Percentiles rank a stretch among this genome's conserved stretches.
These are phyloP conservation scores for Lactarius sp. DNA, from an alignment of 768 basidiomycete genomes.

Conservation along the genomic window DNA sequence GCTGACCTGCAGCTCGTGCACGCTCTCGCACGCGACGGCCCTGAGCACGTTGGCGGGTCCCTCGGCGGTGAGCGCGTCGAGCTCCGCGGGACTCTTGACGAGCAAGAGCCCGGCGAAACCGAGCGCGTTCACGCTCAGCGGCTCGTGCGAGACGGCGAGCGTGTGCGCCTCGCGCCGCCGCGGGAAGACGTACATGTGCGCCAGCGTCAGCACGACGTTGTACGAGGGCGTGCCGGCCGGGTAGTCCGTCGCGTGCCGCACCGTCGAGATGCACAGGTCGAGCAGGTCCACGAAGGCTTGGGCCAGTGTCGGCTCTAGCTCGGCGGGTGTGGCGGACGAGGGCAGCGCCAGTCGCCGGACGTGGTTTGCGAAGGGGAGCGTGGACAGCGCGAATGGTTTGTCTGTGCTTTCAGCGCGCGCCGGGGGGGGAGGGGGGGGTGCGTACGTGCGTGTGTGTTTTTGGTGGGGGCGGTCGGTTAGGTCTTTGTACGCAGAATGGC, in stretches of 20 bases:
- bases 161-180: conserved; percentile 58
- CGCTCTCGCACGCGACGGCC: conserved; percentile 59
- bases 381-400: conserved; percentile 62
- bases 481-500: background rate
- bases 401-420: conserved; percentile 39
- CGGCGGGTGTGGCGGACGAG: conserved; percentile 33
- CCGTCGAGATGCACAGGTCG: conserved; percentile 69
- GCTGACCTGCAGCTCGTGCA: conserved; percentile 60
- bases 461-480: background rate
- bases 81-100: conserved; percentile 75
- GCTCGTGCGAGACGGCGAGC: conserved; percentile 48
- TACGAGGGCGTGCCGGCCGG: conserved; percentile 68
- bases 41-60: conserved; percentile 58
- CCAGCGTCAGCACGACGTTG: conserved; percentile 75
- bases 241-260: conserved; percentile 61
- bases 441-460: background rate
- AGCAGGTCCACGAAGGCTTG: conserved; percentile 65
- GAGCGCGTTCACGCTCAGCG: conserved; percentile 75
- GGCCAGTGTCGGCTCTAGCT: conserved; percentile 50
- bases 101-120: conserved; percentile 89
- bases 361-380: conserved; percentile 78
- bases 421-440: no score
- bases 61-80: conserved; percentile 61
- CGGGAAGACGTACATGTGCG: conserved; percentile 85
- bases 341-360: conserved; percentile 48